These are phyloP conservation scores for Metschnikowia anglica DNA, from an alignment of 805 yeast species.

Conservation along the genomic window DNA sequence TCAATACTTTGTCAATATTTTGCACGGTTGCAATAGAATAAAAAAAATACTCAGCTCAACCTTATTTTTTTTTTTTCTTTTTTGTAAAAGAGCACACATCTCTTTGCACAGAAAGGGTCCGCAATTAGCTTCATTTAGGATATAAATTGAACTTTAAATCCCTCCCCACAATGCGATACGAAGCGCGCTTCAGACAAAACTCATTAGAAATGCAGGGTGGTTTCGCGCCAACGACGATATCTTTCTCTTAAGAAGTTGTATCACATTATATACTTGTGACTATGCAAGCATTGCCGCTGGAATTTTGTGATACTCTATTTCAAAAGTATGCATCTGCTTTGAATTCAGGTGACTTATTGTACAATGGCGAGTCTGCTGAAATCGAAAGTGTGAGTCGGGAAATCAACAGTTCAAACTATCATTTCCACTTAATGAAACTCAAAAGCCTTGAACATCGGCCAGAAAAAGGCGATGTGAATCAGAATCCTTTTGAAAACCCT, in stretches of 20 bases:
- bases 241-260: not conserved
- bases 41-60: too few relatives aligned
- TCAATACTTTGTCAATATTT: too few relatives aligned
- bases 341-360: slow-evolving; percentile 45
- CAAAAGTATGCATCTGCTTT: slow-evolving; percentile 50
- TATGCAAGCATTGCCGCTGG: slow-evolving; percentile 2
- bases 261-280: not conserved
- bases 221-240: not conserved
- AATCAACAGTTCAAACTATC: slow-evolving; percentile 15
- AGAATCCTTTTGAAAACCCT: slow-evolving; percentile 77
- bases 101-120: too few relatives aligned
- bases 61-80: too few relatives aligned
- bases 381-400: slow-evolving; percentile 15
- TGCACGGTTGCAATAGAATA: too few relatives aligned
- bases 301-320: not conserved
- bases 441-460: slow-evolving; percentile 40
- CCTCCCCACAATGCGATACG: too few relatives aligned
- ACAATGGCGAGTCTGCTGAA: slow-evolving; percentile 48
- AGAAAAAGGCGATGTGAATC: slow-evolving; percentile 38
- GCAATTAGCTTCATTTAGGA: too few relatives aligned
- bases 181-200: too few relatives aligned
- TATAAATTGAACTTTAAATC: too few relatives aligned
- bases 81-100: too few relatives aligned
- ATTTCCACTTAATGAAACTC: slow-evolving; percentile 33
- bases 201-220: not conserved